phyloP scores from a whole-genome alignment of 495 filamentous ascomycete species.

The Aspergillus nanangensis region DNA sequence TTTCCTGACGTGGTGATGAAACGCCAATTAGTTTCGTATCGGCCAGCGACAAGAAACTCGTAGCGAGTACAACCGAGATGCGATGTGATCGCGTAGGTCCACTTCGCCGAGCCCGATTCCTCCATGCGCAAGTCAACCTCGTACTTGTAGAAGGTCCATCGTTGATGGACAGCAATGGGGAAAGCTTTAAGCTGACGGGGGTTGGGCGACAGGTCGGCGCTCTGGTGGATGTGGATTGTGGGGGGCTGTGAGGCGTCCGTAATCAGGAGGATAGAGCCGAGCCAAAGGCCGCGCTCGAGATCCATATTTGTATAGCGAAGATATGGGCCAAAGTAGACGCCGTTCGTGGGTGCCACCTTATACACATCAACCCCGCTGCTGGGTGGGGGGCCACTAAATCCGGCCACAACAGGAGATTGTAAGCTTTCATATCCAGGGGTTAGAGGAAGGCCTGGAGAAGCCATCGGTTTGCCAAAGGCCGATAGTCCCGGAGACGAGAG shows the following conservation, averaged over 20 bases:
- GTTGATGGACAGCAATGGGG: conserved; percentile 81
- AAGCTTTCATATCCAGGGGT: conserved; percentile 73
- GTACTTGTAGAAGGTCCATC: conserved; percentile 95
- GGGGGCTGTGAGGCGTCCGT: conserved; percentile 92
- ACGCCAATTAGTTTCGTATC: conserved; percentile 89
- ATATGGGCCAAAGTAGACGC: conserved; percentile 98
- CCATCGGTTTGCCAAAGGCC: conserved; percentile 66
- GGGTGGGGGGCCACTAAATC: conserved; percentile 81
- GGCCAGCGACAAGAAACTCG: conserved; percentile 94
- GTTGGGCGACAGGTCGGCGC: conserved; percentile 85
- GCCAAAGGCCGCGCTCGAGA: conserved; percentile 83
- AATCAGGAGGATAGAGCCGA: conserved; percentile 77
- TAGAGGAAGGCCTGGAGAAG: conserved; percentile 71
- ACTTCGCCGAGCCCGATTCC: conserved; percentile 74
- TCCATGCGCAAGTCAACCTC: conserved; percentile 91
- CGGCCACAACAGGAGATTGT: conserved; percentile 65
- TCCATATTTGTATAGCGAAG: conserved; percentile 97
- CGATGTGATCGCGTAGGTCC: conserved; percentile 98
- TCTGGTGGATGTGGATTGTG: conserved; percentile 93
- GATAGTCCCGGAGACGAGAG: conserved; percentile 68
- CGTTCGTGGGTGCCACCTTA: conserved; percentile 88
- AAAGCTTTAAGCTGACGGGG: conserved; percentile 83
- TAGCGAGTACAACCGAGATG: conserved; percentile 95
- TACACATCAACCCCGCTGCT: conserved; percentile 85
- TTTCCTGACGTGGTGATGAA: conserved; percentile 95